Percentiles rank a stretch among this genome's conserved stretches.
phyloP scores from a whole-genome alignment of 306 rosid species.

The Abrus pulchellus region DNA sequence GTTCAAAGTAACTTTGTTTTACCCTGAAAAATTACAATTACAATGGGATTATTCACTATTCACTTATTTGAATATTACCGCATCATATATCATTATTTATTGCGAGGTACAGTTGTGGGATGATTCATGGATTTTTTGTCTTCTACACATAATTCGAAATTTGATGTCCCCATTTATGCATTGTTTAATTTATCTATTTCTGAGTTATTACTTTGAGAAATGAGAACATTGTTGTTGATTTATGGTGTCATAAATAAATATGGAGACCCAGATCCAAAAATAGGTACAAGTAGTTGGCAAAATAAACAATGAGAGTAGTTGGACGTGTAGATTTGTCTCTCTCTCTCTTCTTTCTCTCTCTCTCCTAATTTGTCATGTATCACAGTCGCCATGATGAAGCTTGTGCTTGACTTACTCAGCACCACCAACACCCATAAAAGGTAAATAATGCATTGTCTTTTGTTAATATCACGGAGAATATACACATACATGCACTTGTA shows the following conservation, averaged over 20 bases:
- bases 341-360: constrained; percentile 1
- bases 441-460: constrained; percentile 22
- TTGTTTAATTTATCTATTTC: neutral
- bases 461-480: neutral
- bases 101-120: neutral
- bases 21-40: neutral
- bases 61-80: neutral
- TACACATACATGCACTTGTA: too few relatives aligned
- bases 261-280: constrained; percentile 42
- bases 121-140: neutral
- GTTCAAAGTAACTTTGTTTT: neutral
- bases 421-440: constrained; percentile 25
- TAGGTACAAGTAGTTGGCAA: constrained; percentile 54
- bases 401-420: constrained; percentile 22
- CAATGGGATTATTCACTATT: neutral
- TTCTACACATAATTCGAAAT: neutral
- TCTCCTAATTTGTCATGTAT: neutral
- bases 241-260: constrained; percentile 15
- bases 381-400: neutral
- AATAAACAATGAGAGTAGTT: constrained; percentile 46
- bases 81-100: neutral
- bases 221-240: neutral
- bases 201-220: neutral
- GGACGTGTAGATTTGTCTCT: constrained; percentile 45
- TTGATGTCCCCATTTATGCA: neutral